These are phyloP conservation scores for Suhomyces emberorum DNA, from an alignment of 805 yeast genomes.

Conservation along the genomic window DNA sequence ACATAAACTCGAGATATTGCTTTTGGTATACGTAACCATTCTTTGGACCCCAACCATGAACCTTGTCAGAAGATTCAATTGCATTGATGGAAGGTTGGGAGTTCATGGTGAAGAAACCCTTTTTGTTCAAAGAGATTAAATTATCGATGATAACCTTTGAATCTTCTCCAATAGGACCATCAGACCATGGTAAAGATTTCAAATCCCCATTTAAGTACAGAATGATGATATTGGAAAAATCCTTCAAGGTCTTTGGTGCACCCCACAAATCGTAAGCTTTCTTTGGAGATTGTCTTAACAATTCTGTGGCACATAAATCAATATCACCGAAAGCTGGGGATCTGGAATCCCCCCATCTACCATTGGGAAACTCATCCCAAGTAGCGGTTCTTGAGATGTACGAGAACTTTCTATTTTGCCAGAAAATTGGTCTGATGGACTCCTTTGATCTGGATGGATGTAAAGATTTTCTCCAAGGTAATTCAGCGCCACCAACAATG, in stretches of 20 bases:
- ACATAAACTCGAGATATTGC: slow-evolving; percentile 83
- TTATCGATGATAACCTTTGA: slow-evolving; percentile 57
- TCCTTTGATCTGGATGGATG: slow-evolving; percentile 78
- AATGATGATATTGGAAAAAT: slow-evolving; percentile 61
- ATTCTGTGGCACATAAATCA: slow-evolving; percentile 73
- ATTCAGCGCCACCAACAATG: slow-evolving; percentile 36
- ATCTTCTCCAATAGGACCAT: slow-evolving; percentile 81
- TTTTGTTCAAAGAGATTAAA: slow-evolving; percentile 60
- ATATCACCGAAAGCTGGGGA: slow-evolving; percentile 96
- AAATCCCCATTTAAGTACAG: slow-evolving; percentile 70
- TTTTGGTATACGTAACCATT: slow-evolving; percentile 93
- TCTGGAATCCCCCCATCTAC: slow-evolving; percentile 97
- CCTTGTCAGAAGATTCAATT: slow-evolving; percentile 60
- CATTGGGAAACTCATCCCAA: slow-evolving; percentile 99
- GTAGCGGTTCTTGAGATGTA: slow-evolving; percentile 85
- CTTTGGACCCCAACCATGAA: slow-evolving; percentile 93
- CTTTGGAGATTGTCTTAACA: slow-evolving; percentile 78
- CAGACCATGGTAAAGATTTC: slow-evolving; percentile 89
- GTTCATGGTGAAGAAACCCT: slow-evolving; percentile 77
- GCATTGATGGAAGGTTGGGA: slow-evolving; percentile 95
- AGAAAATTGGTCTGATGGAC: slow-evolving; percentile 88
- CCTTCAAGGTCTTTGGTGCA: slow-evolving; percentile 56
- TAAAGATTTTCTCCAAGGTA: slow-evolving; percentile 92
- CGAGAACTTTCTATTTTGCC: slow-evolving; percentile 91
- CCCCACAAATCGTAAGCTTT: slow-evolving; percentile 90